Conservation (phyloP, 192 early-diverging fungal species). For the Umbelopsis isabellina region DNA sequence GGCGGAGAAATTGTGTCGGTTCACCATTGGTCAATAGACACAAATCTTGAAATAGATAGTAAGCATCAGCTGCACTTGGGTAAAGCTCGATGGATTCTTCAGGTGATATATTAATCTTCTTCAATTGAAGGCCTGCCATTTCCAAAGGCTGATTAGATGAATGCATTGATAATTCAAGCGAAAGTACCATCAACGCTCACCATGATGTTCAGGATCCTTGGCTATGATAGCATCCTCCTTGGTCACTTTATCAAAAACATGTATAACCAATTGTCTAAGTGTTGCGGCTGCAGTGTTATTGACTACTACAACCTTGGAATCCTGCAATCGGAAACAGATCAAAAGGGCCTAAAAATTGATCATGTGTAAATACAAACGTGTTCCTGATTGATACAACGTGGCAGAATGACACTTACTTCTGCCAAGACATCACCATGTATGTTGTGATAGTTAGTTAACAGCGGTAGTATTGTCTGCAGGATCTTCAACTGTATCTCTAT, state of each 20-base stretch:
- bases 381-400: not conserved
- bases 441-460: slow-evolving; percentile 78
- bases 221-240: slow-evolving; percentile 55
- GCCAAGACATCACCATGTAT: slow-evolving; percentile 84
- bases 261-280: slow-evolving; percentile 80
- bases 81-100: slow-evolving; percentile 44
- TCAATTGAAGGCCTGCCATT: not conserved
- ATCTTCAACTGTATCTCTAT: slow-evolving; percentile 93
- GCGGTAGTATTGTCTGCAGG: slow-evolving; percentile 88
- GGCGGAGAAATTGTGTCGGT: slow-evolving; percentile 61
- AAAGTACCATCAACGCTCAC: not conserved
- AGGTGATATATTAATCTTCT: slow-evolving; percentile 21
- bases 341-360: slow-evolving; percentile 62
- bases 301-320: slow-evolving; percentile 79
- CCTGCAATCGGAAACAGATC: slow-evolving; percentile 83
- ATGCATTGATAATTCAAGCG: not conserved
- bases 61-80: slow-evolving; percentile 81
- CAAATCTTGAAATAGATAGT: slow-evolving; percentile 87
- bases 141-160: not conserved
- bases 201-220: not conserved
- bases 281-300: slow-evolving; percentile 89
- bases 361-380: not conserved
- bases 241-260: slow-evolving; percentile 83
- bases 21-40: slow-evolving; percentile 77
- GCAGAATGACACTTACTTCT: slow-evolving; percentile 54